Evolutionary conservation across 495 filamentous ascomycete genomes (phyloP), one percentile per base, ranked within the genome.

Genomic region (Podospora australis): DNA sequence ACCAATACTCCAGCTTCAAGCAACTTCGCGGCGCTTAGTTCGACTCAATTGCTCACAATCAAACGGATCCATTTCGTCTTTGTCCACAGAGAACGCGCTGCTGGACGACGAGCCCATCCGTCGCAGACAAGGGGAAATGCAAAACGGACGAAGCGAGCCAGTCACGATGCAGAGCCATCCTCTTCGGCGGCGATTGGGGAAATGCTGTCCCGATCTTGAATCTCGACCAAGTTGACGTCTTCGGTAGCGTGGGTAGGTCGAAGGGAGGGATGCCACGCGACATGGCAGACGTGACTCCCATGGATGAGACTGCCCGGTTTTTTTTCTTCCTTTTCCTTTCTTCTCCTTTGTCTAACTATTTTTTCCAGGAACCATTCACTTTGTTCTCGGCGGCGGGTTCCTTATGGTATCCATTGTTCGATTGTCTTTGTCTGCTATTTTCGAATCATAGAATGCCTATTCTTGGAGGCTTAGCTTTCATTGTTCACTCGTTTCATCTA

Each of bases 11-110:
- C 38, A 39, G 36, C 53, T 40, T 29, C 46, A 53, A 17, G 20
- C 52, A 29, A 46, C 50, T 29, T 32, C 38, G 39, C 51, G 56
- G 65, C 65, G 65, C 63, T 56, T 66, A 66, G n/a, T 63, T 63
- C 50, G 58, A 62, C 54, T 64, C 54, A 62, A 46, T 48, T 25
- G 21, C 34, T 25, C 46, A 44, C 45, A 29, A 43, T 50, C 55
- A 42, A 39, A 53, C 39, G 16, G 6, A 39, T 32, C 30, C 30
- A 29, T 39, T 19, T 21, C 40, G 4, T 48, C 34, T 39, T 47
- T 11, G 52, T 51, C 59, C 62, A 60, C 51, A 58, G 46, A 55
- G 54, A 48, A 49, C 55, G 39, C 46, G 35, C 36, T 52, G 46
- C 46, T 55, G 50, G 43, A 46, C 54, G 57, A 57, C 51, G 26